Conservation (phyloP, 208 protist species). For the Phytomonas sp. region DNA sequence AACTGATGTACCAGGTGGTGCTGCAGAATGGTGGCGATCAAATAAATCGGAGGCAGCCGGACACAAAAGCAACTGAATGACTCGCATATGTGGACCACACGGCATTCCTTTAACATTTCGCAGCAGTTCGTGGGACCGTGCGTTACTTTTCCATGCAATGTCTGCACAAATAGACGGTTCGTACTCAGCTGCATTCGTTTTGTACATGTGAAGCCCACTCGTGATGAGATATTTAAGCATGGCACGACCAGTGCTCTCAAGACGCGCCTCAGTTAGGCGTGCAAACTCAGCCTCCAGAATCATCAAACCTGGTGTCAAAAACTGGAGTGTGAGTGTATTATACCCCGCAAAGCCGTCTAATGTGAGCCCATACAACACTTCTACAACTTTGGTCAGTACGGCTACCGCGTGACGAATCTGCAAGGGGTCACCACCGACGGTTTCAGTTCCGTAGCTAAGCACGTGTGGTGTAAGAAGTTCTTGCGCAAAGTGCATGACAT, state of each 20-base stretch:
- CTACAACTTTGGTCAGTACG: constrained; percentile 51
- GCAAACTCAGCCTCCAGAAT: constrained; percentile 66
- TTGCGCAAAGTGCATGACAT: constrained; percentile 51
- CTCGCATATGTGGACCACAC: constrained; percentile 32
- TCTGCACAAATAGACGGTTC: constrained; percentile 36
- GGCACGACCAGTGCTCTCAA: constrained; percentile 40
- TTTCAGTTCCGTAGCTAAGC: constrained; percentile 68
- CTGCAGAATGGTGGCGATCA: neutral
- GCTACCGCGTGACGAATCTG: constrained; percentile 60
- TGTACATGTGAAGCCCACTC: constrained; percentile 25
- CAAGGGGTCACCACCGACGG: constrained; percentile 69
- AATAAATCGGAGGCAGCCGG: constrained; percentile 64
- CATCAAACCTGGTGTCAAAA: constrained; percentile 64
- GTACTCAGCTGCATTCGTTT: constrained; percentile 21
- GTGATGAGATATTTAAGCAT: constrained; percentile 65
- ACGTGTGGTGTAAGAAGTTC: constrained; percentile 62
- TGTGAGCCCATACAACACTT: constrained; percentile 42
- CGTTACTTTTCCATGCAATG: constrained; percentile 44
- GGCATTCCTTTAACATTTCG: constrained; percentile 30
- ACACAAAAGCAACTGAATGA: constrained; percentile 57
- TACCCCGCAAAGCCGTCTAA: constrained; percentile 53
- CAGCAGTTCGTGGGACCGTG: constrained; percentile 36
- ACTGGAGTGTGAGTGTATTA: constrained; percentile 53
- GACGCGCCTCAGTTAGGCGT: constrained; percentile 27
- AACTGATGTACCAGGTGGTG: neutral